Base-by-base conservation (phyloP, 2,329 filamentous ascomycete species). In the Exophiala calicioides region DNA sequence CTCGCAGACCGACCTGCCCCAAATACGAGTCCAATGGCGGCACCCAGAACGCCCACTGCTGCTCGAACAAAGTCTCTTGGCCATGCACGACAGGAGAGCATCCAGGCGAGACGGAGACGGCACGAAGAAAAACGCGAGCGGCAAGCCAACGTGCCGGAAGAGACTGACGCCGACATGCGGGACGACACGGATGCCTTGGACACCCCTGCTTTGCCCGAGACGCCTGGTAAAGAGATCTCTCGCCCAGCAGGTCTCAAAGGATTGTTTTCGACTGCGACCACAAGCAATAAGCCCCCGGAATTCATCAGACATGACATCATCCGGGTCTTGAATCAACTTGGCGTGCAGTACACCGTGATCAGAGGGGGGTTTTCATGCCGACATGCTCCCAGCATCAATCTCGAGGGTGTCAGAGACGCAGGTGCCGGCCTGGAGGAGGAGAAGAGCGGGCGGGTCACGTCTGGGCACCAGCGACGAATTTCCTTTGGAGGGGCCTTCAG, bases 161-260 rank as follows among this genome's bases (percentile, higher is more conserved):
- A 96, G 69, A 95, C 90, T 0, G 89, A 95, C 62, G 80, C 84
- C 37, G 90, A 96, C 47, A 71, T 88, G 19, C 80, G 78, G 13
- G 73, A 71, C n/a, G 71, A 71, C 29, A 71, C 73, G 1, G 75
- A 77, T 47, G 73, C 69, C 19, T 64, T 75, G 13, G 75, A 78
- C 30, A 74, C 71, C 38, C 67, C 67, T 9, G 60, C 64, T 18
- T 67, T 70, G 18, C 59, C 59, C 27, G 67, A 71, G 39, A 71
- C 70, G 26, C 67, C 70, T 35, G 83, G 86, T 4, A 89, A 94
- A 57, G 80, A 91, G 51, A 84, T 91, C 42, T 69, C 69, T 10
- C 96, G 95, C 66, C 93, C 93, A 0, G 93, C 97, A 3, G 97
- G 86, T 66, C 79, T 98, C 47, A 98, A 97, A 68, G 93, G 93